A percentile compares a stretch with the other conserved stretches of the same genome.
Evolutionary conservation across 1,284 basidiomycete genomes (phyloP).

Genomic region (Microbotryum lychnidis-dioicae): DNA sequence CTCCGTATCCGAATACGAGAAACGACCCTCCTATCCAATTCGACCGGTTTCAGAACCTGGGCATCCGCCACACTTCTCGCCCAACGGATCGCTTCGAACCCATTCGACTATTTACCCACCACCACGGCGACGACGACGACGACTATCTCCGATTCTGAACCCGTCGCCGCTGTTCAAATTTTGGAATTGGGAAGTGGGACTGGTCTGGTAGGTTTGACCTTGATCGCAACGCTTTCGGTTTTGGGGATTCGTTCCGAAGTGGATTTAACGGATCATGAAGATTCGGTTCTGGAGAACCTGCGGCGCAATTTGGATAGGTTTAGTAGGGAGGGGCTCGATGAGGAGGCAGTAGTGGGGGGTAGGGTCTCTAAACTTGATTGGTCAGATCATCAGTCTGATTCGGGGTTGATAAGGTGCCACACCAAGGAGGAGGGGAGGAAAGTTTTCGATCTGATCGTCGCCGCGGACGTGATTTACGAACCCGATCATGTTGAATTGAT

Average conservation of each 20-base stretch:
- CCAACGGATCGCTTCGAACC: constrained; percentile 2
- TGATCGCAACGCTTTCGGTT: not conserved
- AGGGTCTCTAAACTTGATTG: constrained; percentile 56
- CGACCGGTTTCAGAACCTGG: constrained; percentile 28
- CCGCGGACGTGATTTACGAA: constrained; percentile 71
- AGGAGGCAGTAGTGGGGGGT: no score
- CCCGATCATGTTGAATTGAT: constrained; percentile 59
- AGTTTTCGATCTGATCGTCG: constrained; percentile 61
- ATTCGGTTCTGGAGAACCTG: constrained; percentile 65
- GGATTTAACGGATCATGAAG: constrained; percentile 62
- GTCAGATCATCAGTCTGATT: constrained; percentile 46
- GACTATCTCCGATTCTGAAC: not conserved
- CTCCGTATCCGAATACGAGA: constrained; percentile 13
- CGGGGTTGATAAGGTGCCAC: not conserved
- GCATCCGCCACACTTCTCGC: constrained; percentile 15
- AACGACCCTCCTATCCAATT: constrained; percentile 13
- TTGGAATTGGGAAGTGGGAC: constrained; percentile 29
- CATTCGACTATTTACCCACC: not conserved
- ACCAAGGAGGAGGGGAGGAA: constrained; percentile 1
- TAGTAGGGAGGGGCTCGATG: no score
- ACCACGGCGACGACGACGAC: no score
- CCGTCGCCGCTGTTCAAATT: not conserved
- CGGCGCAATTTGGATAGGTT: constrained; percentile 50
- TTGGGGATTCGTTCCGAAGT: not conserved
- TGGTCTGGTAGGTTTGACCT: constrained; percentile 23